These are phyloP conservation scores for Euphrasia arctica DNA, from an alignment of 305 asterid species.

Conservation along the genomic window DNA sequence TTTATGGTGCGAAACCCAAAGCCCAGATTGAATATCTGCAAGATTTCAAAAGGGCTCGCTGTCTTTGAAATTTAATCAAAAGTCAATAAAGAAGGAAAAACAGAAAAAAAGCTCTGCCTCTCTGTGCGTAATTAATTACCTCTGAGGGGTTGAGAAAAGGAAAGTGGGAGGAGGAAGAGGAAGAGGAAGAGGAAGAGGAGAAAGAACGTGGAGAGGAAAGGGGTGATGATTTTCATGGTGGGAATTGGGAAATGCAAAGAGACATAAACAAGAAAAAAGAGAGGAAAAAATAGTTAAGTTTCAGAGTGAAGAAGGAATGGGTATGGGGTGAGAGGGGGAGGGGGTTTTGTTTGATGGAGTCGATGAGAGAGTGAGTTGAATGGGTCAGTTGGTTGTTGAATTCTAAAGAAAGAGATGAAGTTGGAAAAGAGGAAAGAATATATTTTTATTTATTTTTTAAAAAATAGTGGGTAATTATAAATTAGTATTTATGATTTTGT, in stretches of 20 bases:
- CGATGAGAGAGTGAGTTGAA: conserved; percentile 40
- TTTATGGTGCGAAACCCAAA: conserved; percentile 9
- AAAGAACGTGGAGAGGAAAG: conserved; percentile 28
- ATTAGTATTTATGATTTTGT: neutral
- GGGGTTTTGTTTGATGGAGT: conserved; percentile 25
- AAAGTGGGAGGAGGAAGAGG: conserved; percentile 34
- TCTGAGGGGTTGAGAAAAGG: conserved; percentile 42
- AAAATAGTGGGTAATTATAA: conserved; percentile 9
- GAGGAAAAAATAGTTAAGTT: neutral
- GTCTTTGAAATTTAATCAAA: neutral
- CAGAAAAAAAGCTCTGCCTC: neutral
- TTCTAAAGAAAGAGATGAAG: conserved; percentile 59
- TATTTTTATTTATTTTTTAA: neutral
- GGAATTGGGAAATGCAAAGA: conserved; percentile 6
- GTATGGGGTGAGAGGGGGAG: neutral
- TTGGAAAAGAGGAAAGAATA: conserved; percentile 57
- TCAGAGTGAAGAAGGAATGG: conserved; percentile 4
- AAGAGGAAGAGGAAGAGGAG: conserved; percentile 20
- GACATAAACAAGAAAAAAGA: conserved; percentile 28
- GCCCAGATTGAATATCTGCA: conserved; percentile 12
- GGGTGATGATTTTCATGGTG: conserved; percentile 32
- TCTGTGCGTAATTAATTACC: conserved; percentile 32
- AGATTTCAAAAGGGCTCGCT: neutral
- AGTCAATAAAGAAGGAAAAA: neutral
- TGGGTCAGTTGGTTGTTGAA: conserved; percentile 41